Evolutionary conservation across 306 rosid species (phyloP), one percentile per base, ranked within the genome.

Genomic region (Coriaria nepalensis): DNA sequence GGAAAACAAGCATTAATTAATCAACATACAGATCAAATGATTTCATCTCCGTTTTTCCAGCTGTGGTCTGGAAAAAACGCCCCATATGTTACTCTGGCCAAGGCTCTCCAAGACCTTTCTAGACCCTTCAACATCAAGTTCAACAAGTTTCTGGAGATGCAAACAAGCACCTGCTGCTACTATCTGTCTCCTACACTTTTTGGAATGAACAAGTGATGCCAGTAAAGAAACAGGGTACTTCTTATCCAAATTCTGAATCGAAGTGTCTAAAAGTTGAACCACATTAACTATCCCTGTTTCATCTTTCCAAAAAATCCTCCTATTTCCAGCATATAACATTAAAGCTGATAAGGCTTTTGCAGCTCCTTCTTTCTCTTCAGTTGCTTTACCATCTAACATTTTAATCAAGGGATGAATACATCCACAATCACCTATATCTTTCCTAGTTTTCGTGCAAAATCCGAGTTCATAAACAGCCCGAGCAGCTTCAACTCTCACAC

Each of bases 321-420:
- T 63, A 42, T 90, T 90, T 7, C 49, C 78, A 0, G 77, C 54
- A 9, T 50, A 79, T 9, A 50, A 42, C 47, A 75, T 13, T 41
- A 90, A 65, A 10, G 49, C 57, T 6, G 87, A 85, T 74, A 90
- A 73, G 2, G 98, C 92, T 73, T 60, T 85, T 0, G 78, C 78
- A 2, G 92, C 90, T 1, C 78, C 78, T 63, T 79, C 92, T 58
- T 75, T 90, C 81, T 90, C 98, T 40, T 81, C 85, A 8, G 45
- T 74, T 20, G 87, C 88, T 11, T 90, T 90, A 10, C 95, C 98
- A 62, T 90, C 98, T 58, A 90, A 35, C 98, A 90, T 85, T 59
- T 67, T 85, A 20, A 85, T 72, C 66, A 90, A 50, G 47, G 65
- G 70, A 9, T 41, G 41, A 59, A 85, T 65, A 47, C 78, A 73